These are phyloP conservation scores for Paecilomyces variotii DNA, from an alignment of 2,329 filamentous ascomycete genomes.

Conservation along the genomic window DNA sequence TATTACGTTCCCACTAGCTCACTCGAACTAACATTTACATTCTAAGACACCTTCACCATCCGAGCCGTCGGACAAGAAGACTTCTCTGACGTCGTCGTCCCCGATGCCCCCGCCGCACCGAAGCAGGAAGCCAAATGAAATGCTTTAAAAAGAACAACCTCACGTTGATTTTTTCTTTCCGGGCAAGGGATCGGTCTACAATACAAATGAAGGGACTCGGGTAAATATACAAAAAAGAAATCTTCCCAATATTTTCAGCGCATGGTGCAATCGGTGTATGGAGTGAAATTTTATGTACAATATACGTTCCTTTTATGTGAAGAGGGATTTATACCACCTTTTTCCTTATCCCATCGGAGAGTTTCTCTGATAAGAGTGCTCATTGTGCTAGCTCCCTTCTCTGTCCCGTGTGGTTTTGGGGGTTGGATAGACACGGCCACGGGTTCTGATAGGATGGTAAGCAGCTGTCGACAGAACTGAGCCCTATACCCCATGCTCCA, in stretches of 20 bases:
- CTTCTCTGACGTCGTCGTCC: slow-evolving; percentile 90
- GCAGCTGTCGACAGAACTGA: no score
- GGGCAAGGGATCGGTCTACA: not conserved
- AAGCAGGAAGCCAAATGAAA: slow-evolving; percentile 19
- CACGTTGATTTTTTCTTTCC: not conserved
- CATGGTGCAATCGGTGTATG: not conserved
- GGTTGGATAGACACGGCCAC: no score
- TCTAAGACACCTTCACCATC: slow-evolving; percentile 63
- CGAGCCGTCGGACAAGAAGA: slow-evolving; percentile 88
- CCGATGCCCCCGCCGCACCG: slow-evolving; percentile 53
- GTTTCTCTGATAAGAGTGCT: not conserved
- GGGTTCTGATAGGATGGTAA: no score
- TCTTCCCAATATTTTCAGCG: not conserved
- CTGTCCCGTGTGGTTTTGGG: no score
- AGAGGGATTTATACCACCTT: not conserved
- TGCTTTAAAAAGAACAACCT: not conserved
- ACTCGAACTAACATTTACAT: not conserved
- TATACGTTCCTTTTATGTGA: not conserved
- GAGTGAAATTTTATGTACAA: not conserved
- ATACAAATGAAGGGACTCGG: not conserved
- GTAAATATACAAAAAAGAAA: not conserved
- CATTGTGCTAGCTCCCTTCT: not conserved
- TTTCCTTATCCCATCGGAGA: no score
- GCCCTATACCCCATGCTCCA: no score
- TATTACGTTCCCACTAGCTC: not conserved